phyloP scores from a whole-genome alignment of 805 yeast species.

The Suhomyces canberraensis region DNA sequence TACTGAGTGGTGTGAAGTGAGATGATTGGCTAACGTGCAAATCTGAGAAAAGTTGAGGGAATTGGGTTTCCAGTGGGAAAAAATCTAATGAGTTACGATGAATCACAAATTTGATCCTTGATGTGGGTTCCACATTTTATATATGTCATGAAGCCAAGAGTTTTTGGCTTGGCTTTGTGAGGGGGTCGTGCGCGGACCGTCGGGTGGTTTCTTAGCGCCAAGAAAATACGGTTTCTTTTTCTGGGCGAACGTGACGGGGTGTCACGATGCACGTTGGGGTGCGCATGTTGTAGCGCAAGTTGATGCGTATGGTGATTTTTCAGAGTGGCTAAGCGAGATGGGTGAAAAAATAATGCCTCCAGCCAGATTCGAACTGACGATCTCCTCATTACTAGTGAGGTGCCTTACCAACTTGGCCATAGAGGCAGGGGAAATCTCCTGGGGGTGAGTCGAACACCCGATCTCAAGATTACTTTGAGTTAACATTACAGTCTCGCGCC shows the following conservation, averaged over 20 bases:
- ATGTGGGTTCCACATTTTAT: too few species aligned
- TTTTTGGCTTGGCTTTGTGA: conserved; percentile 1
- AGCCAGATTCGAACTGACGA: conserved; percentile 16
- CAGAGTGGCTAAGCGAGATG: neutral
- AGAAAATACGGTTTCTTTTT: conserved; percentile 4
- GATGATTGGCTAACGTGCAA: too few species aligned
- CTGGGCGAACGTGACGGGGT: neutral
- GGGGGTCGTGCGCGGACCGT: conserved; percentile 1
- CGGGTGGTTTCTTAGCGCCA: conserved; percentile 9
- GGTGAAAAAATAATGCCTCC: conserved; percentile 10
- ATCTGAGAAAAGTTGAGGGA: too few species aligned
- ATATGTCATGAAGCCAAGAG: conserved; percentile 6
- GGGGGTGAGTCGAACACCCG: conserved; percentile 50
- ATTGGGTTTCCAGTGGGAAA: too few species aligned
- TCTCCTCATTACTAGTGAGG: conserved; percentile 17
- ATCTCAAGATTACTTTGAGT: conserved; percentile 38
- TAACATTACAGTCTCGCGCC: conserved; percentile 44
- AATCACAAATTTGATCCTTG: too few species aligned
- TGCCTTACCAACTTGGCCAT: conserved; percentile 16
- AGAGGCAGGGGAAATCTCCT: conserved; percentile 28
- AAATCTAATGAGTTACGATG: too few species aligned
- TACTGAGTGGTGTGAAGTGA: too few species aligned
- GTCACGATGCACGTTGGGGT: too few species aligned
- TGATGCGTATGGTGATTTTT: too few species aligned
- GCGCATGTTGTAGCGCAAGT: too few species aligned